phyloP scores from a whole-genome alignment of 305 asterid genomes.

The Rubia tinctorum region DNA sequence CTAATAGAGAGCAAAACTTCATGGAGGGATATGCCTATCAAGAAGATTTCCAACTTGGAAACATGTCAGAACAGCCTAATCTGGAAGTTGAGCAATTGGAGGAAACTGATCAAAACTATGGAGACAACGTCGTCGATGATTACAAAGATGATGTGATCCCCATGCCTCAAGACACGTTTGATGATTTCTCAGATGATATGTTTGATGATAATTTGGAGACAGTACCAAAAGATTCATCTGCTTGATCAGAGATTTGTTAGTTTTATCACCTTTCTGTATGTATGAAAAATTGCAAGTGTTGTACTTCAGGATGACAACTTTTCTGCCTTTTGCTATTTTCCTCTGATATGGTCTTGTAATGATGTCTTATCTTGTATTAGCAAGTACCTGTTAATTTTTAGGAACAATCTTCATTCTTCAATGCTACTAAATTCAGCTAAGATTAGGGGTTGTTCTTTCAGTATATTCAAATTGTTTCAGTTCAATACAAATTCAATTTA shows the following conservation, averaged over 20 bases:
- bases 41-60: constrained; percentile 15
- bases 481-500: too few species aligned
- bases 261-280: background rate
- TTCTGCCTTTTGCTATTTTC: background rate
- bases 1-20: constrained; percentile 1
- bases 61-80: background rate
- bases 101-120: background rate
- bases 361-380: background rate
- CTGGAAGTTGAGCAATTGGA: constrained; percentile 16
- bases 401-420: too few species aligned
- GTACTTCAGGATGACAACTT: background rate
- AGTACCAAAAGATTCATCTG: background rate
- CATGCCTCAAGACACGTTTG: constrained; percentile 13
- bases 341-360: background rate
- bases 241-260: background rate
- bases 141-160: background rate
- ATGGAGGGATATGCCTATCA: constrained; percentile 15
- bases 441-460: too few species aligned
- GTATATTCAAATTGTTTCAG: too few species aligned
- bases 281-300: background rate
- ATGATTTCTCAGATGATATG: constrained; percentile 27
- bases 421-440: too few species aligned
- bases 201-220: constrained; percentile 14
- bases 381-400: background rate
- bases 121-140: background rate